Conservation (phyloP, 345 rosid species). For the Eucalyptus regnans region DNA sequence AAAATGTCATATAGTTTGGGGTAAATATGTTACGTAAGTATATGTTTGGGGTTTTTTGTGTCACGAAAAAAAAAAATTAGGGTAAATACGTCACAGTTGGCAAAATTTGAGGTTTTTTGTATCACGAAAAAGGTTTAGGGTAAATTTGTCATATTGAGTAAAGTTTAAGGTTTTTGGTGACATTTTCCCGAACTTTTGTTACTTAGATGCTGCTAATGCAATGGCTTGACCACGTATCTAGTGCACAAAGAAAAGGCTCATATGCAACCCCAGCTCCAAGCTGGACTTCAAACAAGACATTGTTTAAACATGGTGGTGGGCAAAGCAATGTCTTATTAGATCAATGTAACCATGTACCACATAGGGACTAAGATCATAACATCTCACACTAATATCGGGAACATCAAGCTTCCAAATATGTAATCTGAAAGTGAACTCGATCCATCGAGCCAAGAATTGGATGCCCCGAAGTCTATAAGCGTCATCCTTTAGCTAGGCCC, state of each 20-base stretch:
- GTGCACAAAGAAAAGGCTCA: background rate
- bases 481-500: background rate
- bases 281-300: background rate
- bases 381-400: background rate
- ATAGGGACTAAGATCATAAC: background rate
- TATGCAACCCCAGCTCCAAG: background rate
- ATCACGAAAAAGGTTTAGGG: accelerated
- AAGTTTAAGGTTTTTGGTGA: too few species aligned
- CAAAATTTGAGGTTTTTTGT: too few species aligned
- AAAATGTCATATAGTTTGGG: too few species aligned
- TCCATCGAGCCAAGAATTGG: background rate
- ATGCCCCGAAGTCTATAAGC: background rate
- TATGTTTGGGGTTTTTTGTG: too few species aligned
- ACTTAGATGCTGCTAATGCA: background rate
- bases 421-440: background rate
- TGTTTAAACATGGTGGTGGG: background rate
- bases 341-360: background rate
- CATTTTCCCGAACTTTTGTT: background rate
- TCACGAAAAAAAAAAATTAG: too few species aligned
- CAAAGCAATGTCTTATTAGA: background rate
- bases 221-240: background rate
- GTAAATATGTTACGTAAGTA: too few species aligned
- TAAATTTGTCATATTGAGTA: too few species aligned
- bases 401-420: background rate
- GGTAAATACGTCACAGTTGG: accelerated